Evolutionary conservation across 202 grass and related monocot species (phyloP).

Genomic region (Cymbopogon flexuosus): DNA sequence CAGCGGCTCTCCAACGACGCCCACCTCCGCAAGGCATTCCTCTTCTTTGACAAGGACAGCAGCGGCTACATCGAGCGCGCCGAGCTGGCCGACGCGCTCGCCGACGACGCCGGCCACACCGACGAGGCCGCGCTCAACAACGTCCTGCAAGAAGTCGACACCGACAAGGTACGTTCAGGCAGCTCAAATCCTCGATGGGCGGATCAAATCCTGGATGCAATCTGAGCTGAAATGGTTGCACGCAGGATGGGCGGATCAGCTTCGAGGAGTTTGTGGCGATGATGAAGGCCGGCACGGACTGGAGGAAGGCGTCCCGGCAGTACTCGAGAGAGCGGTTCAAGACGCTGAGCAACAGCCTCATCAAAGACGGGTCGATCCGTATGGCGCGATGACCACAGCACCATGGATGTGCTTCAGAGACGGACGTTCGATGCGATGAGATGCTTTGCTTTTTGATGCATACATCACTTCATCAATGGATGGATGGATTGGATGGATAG

Average conservation of each 20-base stretch:
- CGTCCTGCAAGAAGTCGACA: constrained; percentile 75
- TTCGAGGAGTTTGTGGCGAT: constrained; percentile 81
- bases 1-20: constrained; percentile 87
- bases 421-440: constrained; percentile 10
- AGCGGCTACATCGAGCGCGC: constrained; percentile 73
- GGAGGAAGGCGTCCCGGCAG: constrained; percentile 94
- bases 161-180: constrained; percentile 52
- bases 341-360: constrained; percentile 77
- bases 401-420: background rate
- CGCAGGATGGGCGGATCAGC: constrained; percentile 64
- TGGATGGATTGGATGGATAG: background rate
- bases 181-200: too few relatives aligned
- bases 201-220: background rate
- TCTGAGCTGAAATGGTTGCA: background rate
- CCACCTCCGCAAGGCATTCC: constrained; percentile 84
- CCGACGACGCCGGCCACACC: constrained; percentile 54
- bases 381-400: background rate
- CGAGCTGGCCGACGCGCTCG: constrained; percentile 72
- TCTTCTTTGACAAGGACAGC: constrained; percentile 88
- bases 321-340: constrained; percentile 92
- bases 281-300: constrained; percentile 96
- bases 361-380: constrained; percentile 69
- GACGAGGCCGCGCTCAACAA: constrained; percentile 65
- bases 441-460: constrained; percentile 30
- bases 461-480: background rate